These are phyloP conservation scores for Selaginella tamariscina DNA, from an alignment of 75 land plant genomes.

Conservation along the genomic window DNA sequence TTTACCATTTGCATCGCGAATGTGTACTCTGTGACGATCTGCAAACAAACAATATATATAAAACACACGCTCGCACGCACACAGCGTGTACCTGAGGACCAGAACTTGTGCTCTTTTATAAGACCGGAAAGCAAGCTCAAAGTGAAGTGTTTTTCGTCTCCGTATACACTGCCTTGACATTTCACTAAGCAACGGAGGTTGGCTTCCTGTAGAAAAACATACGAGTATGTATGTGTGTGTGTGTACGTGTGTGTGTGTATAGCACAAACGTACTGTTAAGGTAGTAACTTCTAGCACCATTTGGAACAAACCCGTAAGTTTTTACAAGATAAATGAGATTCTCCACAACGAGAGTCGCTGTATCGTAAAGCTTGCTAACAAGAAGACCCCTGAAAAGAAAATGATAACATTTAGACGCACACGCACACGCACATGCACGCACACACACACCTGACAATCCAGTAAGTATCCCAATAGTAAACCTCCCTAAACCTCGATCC, in stretches of 20 bases:
- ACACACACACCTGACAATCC: neutral
- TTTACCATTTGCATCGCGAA: conserved; percentile 41
- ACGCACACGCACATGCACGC: neutral
- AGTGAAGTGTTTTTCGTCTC: conserved; percentile 41
- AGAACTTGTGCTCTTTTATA: conserved; percentile 58
- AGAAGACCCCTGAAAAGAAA: conserved; percentile 88
- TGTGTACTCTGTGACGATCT: conserved; percentile 53
- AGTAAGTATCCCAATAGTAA: too few relatives aligned
- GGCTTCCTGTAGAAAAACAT: conserved; percentile 62
- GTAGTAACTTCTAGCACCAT: conserved; percentile 88
- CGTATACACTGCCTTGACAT: conserved; percentile 52
- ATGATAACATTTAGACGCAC: too few relatives aligned
- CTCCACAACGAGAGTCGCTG: conserved; percentile 60
- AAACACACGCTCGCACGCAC: too few relatives aligned
- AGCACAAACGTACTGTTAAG: conserved; percentile 78
- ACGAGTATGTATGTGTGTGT: too few relatives aligned
- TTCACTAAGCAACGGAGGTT: conserved; percentile 78
- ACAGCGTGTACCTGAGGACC: conserved; percentile 62
- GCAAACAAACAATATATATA: too few relatives aligned
- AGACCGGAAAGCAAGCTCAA: conserved; percentile 50
- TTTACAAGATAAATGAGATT: conserved; percentile 60
- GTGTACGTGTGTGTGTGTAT: too few relatives aligned
- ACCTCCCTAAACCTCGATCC: conserved; percentile 87
- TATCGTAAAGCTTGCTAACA: conserved; percentile 72
- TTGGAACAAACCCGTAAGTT: conserved; percentile 61